Evolutionary conservation across 768 basidiomycete genomes (phyloP), one percentile per base, ranked within the genome.

Genomic region (Tylopilus cervinicoccineus): DNA sequence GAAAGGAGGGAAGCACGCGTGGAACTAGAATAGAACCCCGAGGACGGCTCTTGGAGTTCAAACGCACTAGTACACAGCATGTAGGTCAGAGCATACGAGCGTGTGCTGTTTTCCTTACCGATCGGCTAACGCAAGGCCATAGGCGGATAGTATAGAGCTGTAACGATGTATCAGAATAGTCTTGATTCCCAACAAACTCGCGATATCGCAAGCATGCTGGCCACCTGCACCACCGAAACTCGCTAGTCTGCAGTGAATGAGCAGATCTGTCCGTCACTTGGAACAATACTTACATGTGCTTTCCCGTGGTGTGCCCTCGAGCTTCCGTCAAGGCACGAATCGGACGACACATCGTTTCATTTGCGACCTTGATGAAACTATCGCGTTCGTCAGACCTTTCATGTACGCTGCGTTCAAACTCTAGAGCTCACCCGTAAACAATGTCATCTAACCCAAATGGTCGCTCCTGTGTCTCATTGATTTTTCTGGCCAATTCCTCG

Each of bases 311-410:
- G 65, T 90, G 80, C 22, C 93, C 93, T 37, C 88, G 74, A 2
- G 92, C 90, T 65, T 96, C 93, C 0, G 93, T 96, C 55, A 95
- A 66, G 2, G 91, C 83, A 3, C 94, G 83, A 48, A 97, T 95
- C 8, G 94, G 94, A 39, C 94, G 73, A 54, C 85, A 88, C 93
- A 97, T 97, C 0, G 91, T 93, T 72, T 97, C 94, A 57, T 96
- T 96, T 9, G 93, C 93, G 10, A 95, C 93, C 61, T 93, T 91
- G 70, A 97, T 86, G 67, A 93, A 96, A 5, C 93, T 91, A 41
- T 31, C 4, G 11, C 6, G n/a, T 5, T 36, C 16, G 22, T 51
- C 45, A 43, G 33, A 33, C 17, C 31, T 11, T 7, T 27, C 20
- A 6, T 16, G 12, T 7, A 31, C 12, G 2, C 14, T 27, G 28